Evolutionary conservation across 352 stramenopile genomes (phyloP).

Genomic region (Globisporangium cederbergense): DNA sequence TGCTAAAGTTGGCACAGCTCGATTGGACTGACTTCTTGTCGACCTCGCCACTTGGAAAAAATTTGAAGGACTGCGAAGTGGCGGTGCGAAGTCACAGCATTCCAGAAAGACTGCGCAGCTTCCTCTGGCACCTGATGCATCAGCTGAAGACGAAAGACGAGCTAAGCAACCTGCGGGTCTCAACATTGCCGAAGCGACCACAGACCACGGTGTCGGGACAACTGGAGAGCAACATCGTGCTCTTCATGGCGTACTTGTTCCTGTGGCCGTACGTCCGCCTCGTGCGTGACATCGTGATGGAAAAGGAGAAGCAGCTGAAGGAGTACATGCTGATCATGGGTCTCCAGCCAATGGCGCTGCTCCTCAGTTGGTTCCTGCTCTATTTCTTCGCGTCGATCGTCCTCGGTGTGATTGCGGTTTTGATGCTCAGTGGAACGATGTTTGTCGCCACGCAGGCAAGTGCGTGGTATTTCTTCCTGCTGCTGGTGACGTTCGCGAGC

Average conservation of each 20-base stretch:
- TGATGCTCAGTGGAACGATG: constrained; percentile 58
- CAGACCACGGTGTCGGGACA: constrained; percentile 34
- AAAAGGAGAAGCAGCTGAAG: constrained; percentile 90
- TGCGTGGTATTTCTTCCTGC: constrained; percentile 48
- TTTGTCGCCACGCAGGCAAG: constrained; percentile 46
- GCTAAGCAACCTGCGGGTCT: constrained; percentile 38
- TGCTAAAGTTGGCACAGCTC: constrained; percentile 37
- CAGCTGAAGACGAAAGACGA: constrained; percentile 31
- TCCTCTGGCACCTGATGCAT: constrained; percentile 33
- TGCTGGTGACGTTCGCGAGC: constrained; percentile 53
- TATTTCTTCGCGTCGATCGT: constrained; percentile 67
- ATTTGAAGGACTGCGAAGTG: constrained; percentile 25
- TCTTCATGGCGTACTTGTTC: constrained; percentile 75
- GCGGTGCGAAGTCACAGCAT: constrained; percentile 22
- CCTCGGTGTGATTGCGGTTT: constrained; percentile 46
- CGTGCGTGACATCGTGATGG: constrained; percentile 81
- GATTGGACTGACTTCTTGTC: constrained; percentile 44
- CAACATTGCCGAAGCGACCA: constrained; percentile 39
- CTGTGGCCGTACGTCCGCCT: constrained; percentile 86
- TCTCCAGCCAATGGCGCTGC: constrained; percentile 58
- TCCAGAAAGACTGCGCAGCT: constrained; percentile 24
- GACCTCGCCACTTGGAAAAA: constrained; percentile 31
- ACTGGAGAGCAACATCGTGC: constrained; percentile 66
- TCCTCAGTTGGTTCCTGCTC: constrained; percentile 77
- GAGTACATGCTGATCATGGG: constrained; percentile 91